Evolutionary conservation across 495 filamentous ascomycete genomes (phyloP).

Genomic region (Penicillium herquei): DNA sequence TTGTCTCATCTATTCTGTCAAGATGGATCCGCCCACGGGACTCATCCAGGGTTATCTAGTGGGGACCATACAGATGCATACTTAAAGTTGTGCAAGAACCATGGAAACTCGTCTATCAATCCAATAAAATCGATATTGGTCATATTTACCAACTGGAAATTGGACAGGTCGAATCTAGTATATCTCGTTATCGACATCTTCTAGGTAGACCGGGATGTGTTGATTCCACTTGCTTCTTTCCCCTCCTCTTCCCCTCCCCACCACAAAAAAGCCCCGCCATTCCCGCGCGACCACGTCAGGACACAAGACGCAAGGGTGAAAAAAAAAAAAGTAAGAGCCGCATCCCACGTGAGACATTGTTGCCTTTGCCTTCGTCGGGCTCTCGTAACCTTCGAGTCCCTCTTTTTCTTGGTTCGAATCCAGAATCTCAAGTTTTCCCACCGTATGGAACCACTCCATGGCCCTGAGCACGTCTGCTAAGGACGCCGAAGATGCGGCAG

Average conservation of each 20-base stretch:
- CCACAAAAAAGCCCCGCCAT: slow-evolving; percentile 28
- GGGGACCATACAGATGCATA: not conserved
- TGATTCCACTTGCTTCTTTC: slow-evolving; percentile 2
- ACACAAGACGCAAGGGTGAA: slow-evolving; percentile 14
- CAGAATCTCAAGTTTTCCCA: not conserved
- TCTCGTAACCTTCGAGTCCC: slow-evolving; percentile 2
- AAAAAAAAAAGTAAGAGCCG: slow-evolving; percentile 20
- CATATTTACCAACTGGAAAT: not conserved
- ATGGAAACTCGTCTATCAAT: not conserved
- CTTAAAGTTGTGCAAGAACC: not conserved
- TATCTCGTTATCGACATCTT: not conserved
- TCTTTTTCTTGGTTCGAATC: slow-evolving; percentile 1
- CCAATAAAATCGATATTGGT: not conserved
- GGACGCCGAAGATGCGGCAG: slow-evolving; percentile 52
- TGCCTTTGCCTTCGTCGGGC: not conserved
- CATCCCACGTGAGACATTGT: slow-evolving; percentile 22
- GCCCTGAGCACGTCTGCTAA: slow-evolving; percentile 49
- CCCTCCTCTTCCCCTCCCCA: slow-evolving; percentile 6
- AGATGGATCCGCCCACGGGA: not conserved
- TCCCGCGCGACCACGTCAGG: slow-evolving; percentile 32
- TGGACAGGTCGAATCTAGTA: not conserved
- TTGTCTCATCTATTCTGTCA: not conserved
- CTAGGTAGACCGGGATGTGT: not conserved
- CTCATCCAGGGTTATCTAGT: not conserved
- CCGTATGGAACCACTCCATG: slow-evolving; percentile 32